These are phyloP conservation scores for Rhinocladiella similis DNA, from an alignment of 2,329 filamentous ascomycete genomes.

Conservation along the genomic window DNA sequence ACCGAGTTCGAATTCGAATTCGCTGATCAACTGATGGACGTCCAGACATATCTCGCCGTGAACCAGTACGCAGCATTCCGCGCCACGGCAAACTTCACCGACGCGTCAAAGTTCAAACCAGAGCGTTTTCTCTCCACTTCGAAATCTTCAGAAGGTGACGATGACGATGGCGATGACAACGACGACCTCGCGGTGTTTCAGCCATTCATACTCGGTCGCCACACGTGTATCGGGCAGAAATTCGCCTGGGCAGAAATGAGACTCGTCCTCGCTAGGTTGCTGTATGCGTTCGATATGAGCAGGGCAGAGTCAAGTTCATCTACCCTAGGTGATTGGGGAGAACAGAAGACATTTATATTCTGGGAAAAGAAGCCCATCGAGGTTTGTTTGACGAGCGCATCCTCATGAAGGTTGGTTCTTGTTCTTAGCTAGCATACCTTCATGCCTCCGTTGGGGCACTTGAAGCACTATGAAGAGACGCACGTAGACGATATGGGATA, in stretches of 20 bases:
- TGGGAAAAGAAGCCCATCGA: conserved; percentile 17
- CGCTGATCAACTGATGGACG: no score
- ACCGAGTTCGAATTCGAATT: no score
- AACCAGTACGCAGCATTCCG: conserved; percentile 13
- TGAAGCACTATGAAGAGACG: no score
- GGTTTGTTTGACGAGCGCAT: no score
- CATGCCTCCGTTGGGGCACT: no score
- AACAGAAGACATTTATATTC: conserved; percentile 17
- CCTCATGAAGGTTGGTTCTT: no score
- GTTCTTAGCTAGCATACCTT: no score
- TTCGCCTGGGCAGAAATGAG: conserved; percentile 55
- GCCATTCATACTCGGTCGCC: conserved; percentile 50
- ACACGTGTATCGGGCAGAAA: conserved; percentile 31
- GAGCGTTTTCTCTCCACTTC: conserved; percentile 15
- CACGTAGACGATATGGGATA: no score
- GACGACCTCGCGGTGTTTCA: conserved; percentile 38
- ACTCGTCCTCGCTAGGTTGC: conserved; percentile 47
- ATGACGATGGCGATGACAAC: conserved; percentile 23
- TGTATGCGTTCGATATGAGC: conserved; percentile 51
- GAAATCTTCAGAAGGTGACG: no score
- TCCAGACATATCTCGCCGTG: conserved; percentile 14
- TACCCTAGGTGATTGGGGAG: conserved; percentile 6
- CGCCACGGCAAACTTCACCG: conserved; percentile 8
- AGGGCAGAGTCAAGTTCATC: conserved; percentile 12
- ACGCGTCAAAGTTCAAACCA: conserved; percentile 10